phyloP scores from a whole-genome alignment of 352 stramenopile species.

The Vaucheria bursata region DNA sequence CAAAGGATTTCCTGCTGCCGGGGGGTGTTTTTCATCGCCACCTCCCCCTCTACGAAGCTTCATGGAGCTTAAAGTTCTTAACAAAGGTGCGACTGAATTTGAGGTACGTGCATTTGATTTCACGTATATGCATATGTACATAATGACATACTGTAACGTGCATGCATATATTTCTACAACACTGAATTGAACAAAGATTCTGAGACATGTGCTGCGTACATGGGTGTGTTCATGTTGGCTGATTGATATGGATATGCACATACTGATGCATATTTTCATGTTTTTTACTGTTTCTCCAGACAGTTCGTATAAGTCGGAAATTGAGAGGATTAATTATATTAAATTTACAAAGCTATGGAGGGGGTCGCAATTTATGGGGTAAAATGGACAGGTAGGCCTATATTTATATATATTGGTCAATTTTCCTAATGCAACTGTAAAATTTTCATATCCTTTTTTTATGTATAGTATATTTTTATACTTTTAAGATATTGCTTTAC shows the following conservation, averaged over 20 bases:
- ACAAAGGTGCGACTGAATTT: background rate
- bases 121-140: background rate
- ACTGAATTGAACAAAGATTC: background rate
- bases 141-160: too few species aligned
- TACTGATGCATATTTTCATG: background rate
- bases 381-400: background rate
- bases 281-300: background rate
- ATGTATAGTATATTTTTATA: background rate
- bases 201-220: too few species aligned
- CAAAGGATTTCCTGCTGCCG: constrained; percentile 39
- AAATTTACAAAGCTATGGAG: constrained; percentile 46
- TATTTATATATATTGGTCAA: background rate
- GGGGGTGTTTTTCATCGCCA: constrained; percentile 11
- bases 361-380: constrained; percentile 1
- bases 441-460: background rate
- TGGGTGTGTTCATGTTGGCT: background rate
- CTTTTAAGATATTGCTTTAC: background rate
- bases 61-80: constrained; percentile 19
- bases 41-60: constrained; percentile 19
- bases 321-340: constrained; percentile 35
- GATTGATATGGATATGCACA: background rate
- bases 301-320: background rate
- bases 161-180: background rate
- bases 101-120: background rate
- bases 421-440: constrained; percentile 9